These are phyloP conservation scores for Fusarium pseudocircinatum DNA, from an alignment of 2,329 filamentous ascomycete species.

Conservation along the genomic window DNA sequence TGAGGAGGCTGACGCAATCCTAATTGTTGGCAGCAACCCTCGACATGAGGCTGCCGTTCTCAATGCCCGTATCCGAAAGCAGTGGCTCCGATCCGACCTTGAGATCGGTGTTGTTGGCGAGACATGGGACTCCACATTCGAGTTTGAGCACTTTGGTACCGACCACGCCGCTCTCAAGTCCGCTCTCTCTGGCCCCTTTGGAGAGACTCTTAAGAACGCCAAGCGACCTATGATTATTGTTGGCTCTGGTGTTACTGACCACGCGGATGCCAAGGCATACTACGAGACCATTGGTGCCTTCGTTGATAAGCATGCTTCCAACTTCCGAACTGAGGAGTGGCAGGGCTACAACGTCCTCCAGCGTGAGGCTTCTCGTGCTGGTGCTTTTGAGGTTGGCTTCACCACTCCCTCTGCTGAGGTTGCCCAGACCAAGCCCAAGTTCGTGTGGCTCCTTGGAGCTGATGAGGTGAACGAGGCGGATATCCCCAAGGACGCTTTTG, in stretches of 20 bases:
- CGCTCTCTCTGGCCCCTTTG: constrained; percentile 85
- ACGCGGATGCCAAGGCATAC: constrained; percentile 88
- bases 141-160: constrained; percentile 88
- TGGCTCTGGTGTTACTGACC: constrained; percentile 90
- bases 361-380: constrained; percentile 88
- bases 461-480: constrained; percentile 88
- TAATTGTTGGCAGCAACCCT: constrained; percentile 94
- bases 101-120: constrained; percentile 93
- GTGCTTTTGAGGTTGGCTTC: constrained; percentile 96
- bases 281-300: constrained; percentile 92
- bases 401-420: constrained; percentile 84
- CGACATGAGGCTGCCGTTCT: constrained; percentile 94
- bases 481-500: constrained; percentile 94
- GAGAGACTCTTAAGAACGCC: constrained; percentile 88
- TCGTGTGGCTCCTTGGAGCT: constrained; percentile 95
- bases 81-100: constrained; percentile 95
- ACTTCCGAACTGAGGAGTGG: constrained; percentile 91
- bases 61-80: constrained; percentile 96
- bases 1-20: constrained; percentile 90
- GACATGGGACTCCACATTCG: constrained; percentile 92
- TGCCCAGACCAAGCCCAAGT: constrained; percentile 88
- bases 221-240: constrained; percentile 97
- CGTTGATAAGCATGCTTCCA: constrained; percentile 90
- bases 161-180: constrained; percentile 84
- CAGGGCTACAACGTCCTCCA: constrained; percentile 98